Evolutionary conservation across 2,329 filamentous ascomycete species (phyloP).

Genomic region (Colletotrichum liaoningense): DNA sequence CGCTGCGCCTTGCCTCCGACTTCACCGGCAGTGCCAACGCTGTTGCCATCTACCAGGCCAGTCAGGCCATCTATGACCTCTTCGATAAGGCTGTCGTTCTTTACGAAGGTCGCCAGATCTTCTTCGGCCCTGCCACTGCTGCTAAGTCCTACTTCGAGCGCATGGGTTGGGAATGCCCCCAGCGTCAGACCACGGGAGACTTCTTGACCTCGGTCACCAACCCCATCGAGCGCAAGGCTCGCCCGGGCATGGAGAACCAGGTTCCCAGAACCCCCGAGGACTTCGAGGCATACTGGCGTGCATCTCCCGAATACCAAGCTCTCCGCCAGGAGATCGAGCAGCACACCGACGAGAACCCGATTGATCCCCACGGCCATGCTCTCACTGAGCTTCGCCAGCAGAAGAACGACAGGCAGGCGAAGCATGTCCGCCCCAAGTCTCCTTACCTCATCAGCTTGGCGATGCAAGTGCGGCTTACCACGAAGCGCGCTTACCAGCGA

Average conservation of each 20-base stretch:
- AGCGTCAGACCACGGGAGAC: constrained; percentile 75
- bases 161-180: constrained; percentile 76
- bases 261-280: constrained; percentile 78
- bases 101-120: constrained; percentile 83
- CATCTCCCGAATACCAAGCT: constrained; percentile 55
- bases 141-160: constrained; percentile 75
- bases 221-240: constrained; percentile 66
- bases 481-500: constrained; percentile 61
- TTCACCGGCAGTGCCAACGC: constrained; percentile 70
- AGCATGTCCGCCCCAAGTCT: constrained; percentile 64
- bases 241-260: constrained; percentile 67
- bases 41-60: constrained; percentile 80
- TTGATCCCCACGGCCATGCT: constrained; percentile 51
- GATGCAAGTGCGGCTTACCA: constrained; percentile 65
- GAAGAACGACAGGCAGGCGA: constrained; percentile 63
- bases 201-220: constrained; percentile 78
- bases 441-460: constrained; percentile 67
- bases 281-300: constrained; percentile 64
- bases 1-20: constrained; percentile 73
- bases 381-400: constrained; percentile 56
- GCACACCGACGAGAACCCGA: constrained; percentile 59
- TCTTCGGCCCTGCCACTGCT: constrained; percentile 71
- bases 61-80: constrained; percentile 75
- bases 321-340: constrained; percentile 61
- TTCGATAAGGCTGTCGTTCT: constrained; percentile 83